A percentile compares a stretch with the other conserved stretches of the same genome.
These are phyloP conservation scores for Ustilago curta DNA, from an alignment of 1,284 basidiomycete genomes.

Conservation along the genomic window DNA sequence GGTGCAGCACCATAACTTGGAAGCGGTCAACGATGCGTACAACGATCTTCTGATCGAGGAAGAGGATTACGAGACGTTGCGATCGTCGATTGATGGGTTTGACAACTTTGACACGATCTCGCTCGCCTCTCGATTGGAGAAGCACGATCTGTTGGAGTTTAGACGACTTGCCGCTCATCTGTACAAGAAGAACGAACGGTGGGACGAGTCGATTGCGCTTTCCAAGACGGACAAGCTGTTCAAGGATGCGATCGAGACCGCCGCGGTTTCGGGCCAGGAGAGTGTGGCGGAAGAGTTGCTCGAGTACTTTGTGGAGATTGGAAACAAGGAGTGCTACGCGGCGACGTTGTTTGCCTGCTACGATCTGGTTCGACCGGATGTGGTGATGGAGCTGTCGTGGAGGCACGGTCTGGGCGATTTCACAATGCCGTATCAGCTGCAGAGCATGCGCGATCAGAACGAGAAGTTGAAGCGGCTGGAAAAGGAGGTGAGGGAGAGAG, in stretches of 20 bases:
- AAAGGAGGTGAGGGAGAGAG: constrained; percentile 80
- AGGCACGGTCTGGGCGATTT: constrained; percentile 94
- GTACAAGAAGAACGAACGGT: constrained; percentile 95
- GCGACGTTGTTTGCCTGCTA: constrained; percentile 90
- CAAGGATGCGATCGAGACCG: constrained; percentile 94
- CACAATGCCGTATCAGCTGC: constrained; percentile 93
- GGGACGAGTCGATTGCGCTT: constrained; percentile 93
- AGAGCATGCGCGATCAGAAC: constrained; percentile 74
- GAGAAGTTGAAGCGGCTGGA: constrained; percentile 74
- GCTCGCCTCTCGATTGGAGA: constrained; percentile 87
- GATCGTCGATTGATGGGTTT: constrained; percentile 95
- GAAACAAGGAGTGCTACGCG: constrained; percentile 97
- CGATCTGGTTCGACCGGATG: constrained; percentile 88
- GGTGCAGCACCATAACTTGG: constrained; percentile 93
- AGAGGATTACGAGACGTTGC: constrained; percentile 96
- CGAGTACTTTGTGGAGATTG: constrained; percentile 87
- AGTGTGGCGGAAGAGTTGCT: constrained; percentile 94
- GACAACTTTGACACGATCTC: constrained; percentile 96
- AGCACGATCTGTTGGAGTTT: constrained; percentile 94
- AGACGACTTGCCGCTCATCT: constrained; percentile 87
- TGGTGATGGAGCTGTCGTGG: constrained; percentile 95
- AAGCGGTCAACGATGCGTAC: constrained; percentile 97
- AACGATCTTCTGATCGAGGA: constrained; percentile 97
- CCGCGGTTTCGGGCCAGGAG: constrained; percentile 80
- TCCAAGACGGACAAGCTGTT: constrained; percentile 96